Base-by-base conservation (phyloP, 31 red algal genomes). In the Odonthalia washingtoniensis region DNA sequence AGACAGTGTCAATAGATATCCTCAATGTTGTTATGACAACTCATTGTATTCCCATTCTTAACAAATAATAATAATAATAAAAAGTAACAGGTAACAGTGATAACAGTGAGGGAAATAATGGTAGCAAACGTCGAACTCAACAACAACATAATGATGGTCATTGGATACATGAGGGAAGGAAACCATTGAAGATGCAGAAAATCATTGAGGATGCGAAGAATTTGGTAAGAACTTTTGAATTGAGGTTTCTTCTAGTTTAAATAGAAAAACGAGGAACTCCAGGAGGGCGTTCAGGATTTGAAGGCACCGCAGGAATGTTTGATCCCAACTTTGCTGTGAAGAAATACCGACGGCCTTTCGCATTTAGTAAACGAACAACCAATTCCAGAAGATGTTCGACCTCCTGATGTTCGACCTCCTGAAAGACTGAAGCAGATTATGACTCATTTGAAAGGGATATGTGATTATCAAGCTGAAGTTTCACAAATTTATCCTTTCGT, bases 321-420 rank as follows among this genome's bases (percentile, higher is more conserved):
- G 94, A 98, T 80, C 91, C 82, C 1, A 61, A n/a, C 24, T 84
- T 87, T 39, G 87, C 90, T 41, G 93, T 98, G 31, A 98, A 98
- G 73, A 98, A 98, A 84, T 98, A 95, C 64, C 81, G 92, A 1
- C 86, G 96, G 1, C 94, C 96, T 33, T 93, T 94, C 1, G 96
- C 96, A 4, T 85, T 89, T 35, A 87, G 89, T 46, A 94, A 98
- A 74, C 84, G 89, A 35, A 84, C 91, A 14, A n/a, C n/a, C n/a
- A n/a, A n/a, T n/a, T n/a, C n/a, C n/a, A n/a, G n/a, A n/a, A n/a
- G n/a, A n/a, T n/a, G n/a, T n/a, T n/a, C 64, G 72, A 12, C 89
- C 96, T 0, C 75, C 75, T 76, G 77, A 94, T 72, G 89, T 98
- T 1, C 85, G 93, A 27, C 89, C 96, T 44, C 96, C 96, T 5